Evolutionary conservation across 805 yeast species (phyloP).

Genomic region (Starmerella apis): DNA sequence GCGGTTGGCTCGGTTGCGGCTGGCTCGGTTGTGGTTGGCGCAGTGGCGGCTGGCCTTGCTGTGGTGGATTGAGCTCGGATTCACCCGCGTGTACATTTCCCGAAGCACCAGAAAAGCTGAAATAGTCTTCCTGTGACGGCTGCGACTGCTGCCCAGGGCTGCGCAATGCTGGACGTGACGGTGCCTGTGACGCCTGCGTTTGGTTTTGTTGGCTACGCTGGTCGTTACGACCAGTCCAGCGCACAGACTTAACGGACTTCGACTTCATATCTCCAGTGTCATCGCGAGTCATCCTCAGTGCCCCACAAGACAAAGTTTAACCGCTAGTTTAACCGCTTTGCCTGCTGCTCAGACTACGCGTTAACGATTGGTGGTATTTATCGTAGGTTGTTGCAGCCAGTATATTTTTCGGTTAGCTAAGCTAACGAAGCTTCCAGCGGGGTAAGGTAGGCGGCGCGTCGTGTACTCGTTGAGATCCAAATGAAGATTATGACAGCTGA

Average conservation of each 20-base stretch:
- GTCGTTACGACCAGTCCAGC: conserved; percentile 19
- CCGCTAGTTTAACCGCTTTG: too few relatives aligned
- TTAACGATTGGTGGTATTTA: neutral
- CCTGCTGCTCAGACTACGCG: neutral
- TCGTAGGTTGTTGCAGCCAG: neutral
- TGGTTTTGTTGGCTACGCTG: conserved; percentile 5
- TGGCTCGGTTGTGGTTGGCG: neutral
- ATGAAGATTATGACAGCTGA: too few relatives aligned
- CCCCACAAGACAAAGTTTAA: too few relatives aligned
- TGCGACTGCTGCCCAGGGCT: neutral
- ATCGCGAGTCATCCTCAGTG: neutral
- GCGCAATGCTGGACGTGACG: neutral
- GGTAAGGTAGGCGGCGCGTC: conserved; percentile 3
- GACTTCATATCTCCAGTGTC: neutral
- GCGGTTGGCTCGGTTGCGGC: neutral
- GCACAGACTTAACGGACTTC: conserved; percentile 15
- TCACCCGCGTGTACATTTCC: conserved; percentile 10
- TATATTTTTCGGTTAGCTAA: neutral
- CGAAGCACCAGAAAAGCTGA: conserved; percentile 18
- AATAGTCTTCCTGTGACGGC: conserved; percentile 11
- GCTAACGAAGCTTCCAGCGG: neutral
- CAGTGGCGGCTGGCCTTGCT: neutral
- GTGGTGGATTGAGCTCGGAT: neutral
- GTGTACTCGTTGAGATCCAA: neutral
- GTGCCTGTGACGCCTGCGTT: neutral